These are phyloP conservation scores for Zarea fungicola DNA, from an alignment of 2,329 filamentous ascomycete genomes.

Conservation along the genomic window DNA sequence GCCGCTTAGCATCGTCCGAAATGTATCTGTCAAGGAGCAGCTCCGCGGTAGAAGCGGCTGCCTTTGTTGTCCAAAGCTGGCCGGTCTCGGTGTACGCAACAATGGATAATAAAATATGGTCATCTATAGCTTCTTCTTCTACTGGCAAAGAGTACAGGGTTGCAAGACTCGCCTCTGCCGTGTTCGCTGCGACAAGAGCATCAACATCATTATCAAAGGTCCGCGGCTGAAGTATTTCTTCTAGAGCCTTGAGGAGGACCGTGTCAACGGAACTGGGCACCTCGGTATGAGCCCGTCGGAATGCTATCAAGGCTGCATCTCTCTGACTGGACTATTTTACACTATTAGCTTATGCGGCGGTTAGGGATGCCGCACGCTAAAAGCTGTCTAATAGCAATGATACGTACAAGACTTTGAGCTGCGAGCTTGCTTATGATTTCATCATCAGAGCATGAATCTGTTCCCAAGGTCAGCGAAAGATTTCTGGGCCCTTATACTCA, in stretches of 20 bases:
- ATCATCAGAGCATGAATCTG: too few relatives aligned
- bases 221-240: background rate
- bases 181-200: slow-evolving; percentile 5
- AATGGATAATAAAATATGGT: slow-evolving; percentile 25
- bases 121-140: slow-evolving; percentile 10
- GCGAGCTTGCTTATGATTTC: too few relatives aligned
- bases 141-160: slow-evolving; percentile 23
- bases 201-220: background rate
- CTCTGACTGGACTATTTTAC: background rate
- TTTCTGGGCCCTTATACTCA: too few relatives aligned
- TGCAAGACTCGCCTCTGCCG: slow-evolving; percentile 23
- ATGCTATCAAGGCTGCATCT: background rate
- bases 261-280: background rate
- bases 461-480: too few relatives aligned
- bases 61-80: slow-evolving; percentile 35
- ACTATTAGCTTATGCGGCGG: background rate
- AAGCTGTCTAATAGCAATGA: too few relatives aligned
- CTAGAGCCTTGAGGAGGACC: background rate
- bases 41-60: slow-evolving; percentile 25
- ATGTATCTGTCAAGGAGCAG: slow-evolving; percentile 28
- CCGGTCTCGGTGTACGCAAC: slow-evolving; percentile 26
- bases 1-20: slow-evolving; percentile 5
- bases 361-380: too few relatives aligned
- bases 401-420: too few relatives aligned
- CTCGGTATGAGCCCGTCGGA: background rate